Evolutionary conservation across 192 early-diverging fungal genomes (phyloP).

Genomic region (Thamnidium elegans): DNA sequence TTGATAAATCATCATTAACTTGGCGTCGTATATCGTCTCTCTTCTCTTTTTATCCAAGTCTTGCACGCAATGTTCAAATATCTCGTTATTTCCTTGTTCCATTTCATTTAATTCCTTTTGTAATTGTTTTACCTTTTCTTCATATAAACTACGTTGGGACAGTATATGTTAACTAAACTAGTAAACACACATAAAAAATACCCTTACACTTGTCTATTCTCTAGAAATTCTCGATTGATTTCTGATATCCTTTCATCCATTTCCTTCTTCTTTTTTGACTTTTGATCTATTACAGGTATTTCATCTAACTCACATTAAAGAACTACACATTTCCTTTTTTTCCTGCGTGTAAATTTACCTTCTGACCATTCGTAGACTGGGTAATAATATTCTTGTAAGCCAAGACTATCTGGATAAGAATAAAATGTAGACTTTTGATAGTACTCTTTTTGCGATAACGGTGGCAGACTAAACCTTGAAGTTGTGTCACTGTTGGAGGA

Average conservation of each 20-base stretch:
- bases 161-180: too few relatives aligned
- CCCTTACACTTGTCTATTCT: constrained; percentile 14
- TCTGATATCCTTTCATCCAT: constrained; percentile 6
- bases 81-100: neutral
- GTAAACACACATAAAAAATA: neutral
- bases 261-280: constrained; percentile 6
- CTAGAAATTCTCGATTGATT: constrained; percentile 12
- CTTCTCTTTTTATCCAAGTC: constrained; percentile 5
- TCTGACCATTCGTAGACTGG: neutral
- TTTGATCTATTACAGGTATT: too few relatives aligned
- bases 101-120: constrained; percentile 10
- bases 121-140: constrained; percentile 11
- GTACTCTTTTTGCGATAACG: too few relatives aligned
- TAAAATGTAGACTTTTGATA: too few relatives aligned
- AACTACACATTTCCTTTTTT: too few relatives aligned
- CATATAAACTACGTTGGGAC: too few relatives aligned
- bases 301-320: too few relatives aligned
- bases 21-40: constrained; percentile 14
- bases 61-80: neutral
- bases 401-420: too few relatives aligned
- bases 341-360: neutral
- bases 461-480: too few relatives aligned
- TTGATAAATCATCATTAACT: constrained; percentile 22
- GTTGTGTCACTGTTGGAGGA: too few relatives aligned
- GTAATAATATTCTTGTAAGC: too few relatives aligned